phyloP scores from a whole-genome alignment of 306 rosid genomes.

The Echinosophora koreensis region DNA sequence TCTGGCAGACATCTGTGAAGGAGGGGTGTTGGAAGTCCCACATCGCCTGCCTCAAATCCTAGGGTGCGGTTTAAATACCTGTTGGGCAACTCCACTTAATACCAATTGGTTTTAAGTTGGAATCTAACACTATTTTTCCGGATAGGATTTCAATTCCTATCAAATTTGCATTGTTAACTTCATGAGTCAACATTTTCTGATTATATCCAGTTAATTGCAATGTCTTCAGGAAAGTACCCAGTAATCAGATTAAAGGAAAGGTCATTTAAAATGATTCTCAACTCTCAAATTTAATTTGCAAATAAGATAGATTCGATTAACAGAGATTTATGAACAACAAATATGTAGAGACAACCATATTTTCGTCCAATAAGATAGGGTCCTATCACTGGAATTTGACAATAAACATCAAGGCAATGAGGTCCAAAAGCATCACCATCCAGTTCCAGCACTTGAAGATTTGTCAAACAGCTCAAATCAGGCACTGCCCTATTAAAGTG shows the following conservation, averaged over 20 bases:
- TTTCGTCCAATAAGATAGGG: neutral
- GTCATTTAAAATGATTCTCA: neutral
- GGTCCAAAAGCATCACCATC: constrained; percentile 85
- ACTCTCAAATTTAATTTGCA: neutral
- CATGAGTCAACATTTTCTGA: neutral
- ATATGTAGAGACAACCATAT: constrained; percentile 5
- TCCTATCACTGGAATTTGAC: constrained; percentile 60
- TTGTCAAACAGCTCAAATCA: constrained; percentile 72
- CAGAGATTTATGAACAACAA: constrained; percentile 11
- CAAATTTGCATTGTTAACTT: constrained; percentile 16
- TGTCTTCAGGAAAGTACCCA: neutral
- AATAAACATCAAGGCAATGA: constrained; percentile 71
- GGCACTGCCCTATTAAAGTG: constrained; percentile 74
- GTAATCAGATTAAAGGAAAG: constrained; percentile 30
- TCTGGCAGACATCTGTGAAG: no score
- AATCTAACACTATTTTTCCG: no score
- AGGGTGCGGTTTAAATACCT: no score
- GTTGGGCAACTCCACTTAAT: no score
- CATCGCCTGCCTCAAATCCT: no score
- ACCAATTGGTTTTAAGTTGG: no score
- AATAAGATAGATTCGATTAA: constrained; percentile 23
- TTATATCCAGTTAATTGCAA: neutral
- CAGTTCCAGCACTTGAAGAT: constrained; percentile 86
- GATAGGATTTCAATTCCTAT: no score
- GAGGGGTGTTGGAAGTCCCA: no score